phyloP scores from a whole-genome alignment of 2,329 filamentous ascomycete genomes.

The Clathrospora elynae region DNA sequence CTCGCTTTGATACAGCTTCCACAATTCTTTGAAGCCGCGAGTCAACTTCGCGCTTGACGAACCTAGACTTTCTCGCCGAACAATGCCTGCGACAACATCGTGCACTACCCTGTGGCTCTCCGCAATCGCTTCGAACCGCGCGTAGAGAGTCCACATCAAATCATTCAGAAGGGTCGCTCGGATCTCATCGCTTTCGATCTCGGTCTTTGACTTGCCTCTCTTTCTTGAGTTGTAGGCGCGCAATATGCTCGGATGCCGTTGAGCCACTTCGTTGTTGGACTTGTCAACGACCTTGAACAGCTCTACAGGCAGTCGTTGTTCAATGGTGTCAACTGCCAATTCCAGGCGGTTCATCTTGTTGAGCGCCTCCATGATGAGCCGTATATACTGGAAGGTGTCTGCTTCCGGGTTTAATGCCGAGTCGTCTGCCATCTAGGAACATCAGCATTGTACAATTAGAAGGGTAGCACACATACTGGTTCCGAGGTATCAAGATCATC shows the following conservation, averaged over 20 bases:
- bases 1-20: conserved; percentile 98
- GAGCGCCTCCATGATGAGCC: conserved; percentile 82
- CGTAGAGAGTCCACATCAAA: conserved; percentile 87
- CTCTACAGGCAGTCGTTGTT: conserved; percentile 91
- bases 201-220: conserved; percentile 65
- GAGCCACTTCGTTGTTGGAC: conserved; percentile 91
- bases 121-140: conserved; percentile 95
- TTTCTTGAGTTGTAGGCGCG: conserved; percentile 56
- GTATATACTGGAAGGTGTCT: conserved; percentile 93
- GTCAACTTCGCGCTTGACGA: conserved; percentile 67
- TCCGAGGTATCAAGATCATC: conserved; percentile 60
- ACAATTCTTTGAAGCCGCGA: conserved; percentile 91
- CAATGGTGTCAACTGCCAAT: conserved; percentile 83
- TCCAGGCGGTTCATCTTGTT: conserved; percentile 89
- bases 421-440: conserved; percentile 71
- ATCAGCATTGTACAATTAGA: conserved; percentile 28
- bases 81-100: conserved; percentile 85
- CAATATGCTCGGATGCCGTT: conserved; percentile 84
- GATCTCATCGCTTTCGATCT: conserved; percentile 70
- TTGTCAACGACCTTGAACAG: conserved; percentile 93
- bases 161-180: conserved; percentile 87
- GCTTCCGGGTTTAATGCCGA: conserved; percentile 91
- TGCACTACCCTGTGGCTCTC: conserved; percentile 94
- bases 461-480: conserved; percentile 27
- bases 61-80: conserved; percentile 73